Conservation (phyloP, 108 stramenopile species). For the Conticribra weissflogii region DNA sequence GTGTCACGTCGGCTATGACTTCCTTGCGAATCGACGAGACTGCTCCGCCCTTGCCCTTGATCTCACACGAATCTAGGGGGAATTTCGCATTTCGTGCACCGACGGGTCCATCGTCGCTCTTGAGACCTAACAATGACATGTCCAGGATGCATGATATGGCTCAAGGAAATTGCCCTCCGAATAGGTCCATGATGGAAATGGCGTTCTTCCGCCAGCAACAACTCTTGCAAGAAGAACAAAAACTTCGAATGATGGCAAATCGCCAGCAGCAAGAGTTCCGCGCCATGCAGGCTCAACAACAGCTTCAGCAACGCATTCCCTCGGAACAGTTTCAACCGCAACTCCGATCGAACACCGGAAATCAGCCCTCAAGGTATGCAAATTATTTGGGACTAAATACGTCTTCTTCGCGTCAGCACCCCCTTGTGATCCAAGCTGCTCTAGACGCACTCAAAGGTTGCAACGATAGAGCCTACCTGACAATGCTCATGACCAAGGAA, state of each 20-base stretch:
- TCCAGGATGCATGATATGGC: not conserved
- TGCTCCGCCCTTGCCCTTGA: not conserved
- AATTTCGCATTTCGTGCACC: not conserved
- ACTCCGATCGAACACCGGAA: not conserved
- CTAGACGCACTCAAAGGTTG: constrained; percentile 23
- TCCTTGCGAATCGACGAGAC: not conserved
- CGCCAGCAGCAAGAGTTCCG: not conserved
- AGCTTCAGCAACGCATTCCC: not conserved
- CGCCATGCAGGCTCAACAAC: not conserved
- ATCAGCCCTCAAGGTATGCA: not conserved
- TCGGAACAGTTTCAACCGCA: not conserved
- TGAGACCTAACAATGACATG: not conserved
- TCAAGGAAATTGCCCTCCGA: not conserved
- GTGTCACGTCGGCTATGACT: not conserved
- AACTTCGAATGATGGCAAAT: not conserved
- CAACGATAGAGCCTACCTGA: constrained; percentile 19
- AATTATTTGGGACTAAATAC: constrained; percentile 17
- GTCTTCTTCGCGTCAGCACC: constrained; percentile 13
- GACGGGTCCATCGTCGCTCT: not conserved
- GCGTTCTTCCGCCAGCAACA: not conserved
- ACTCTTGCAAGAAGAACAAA: not conserved
- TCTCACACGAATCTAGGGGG: not conserved
- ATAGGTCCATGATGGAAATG: not conserved
- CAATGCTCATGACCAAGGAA: constrained; percentile 19
- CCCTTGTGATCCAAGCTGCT: constrained; percentile 16